Base-by-base conservation (phyloP, 495 filamentous ascomycete species). In the Pseudevernia furfuracea region DNA sequence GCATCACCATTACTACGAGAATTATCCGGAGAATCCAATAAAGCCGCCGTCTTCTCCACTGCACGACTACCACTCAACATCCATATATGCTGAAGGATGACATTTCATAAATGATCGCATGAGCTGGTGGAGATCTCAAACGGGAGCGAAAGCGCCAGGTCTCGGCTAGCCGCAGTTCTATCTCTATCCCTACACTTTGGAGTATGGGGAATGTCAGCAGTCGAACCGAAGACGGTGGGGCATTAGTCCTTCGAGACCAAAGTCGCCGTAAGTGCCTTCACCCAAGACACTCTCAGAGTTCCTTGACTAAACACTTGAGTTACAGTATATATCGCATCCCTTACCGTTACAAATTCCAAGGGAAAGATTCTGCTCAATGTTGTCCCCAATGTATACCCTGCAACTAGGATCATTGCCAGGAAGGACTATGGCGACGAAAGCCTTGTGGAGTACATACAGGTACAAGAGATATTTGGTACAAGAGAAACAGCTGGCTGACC, bases 171-270 rank as follows among this genome's bases (percentile, higher is more conserved):
- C 38, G 37, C 39, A 46, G 48, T 44, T 4, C 21, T 36, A 34
- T 7, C 41, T 34, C 43, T 46, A 46, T 23, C 34, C 56, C 14
- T 8, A 57, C 28, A 38, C 44, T n/a, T 61, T 57, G 46, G 36
- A 64, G 44, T 25, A 98, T 98, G 94, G 94, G 94, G 67, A 92
- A 89, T 80, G 88, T 97, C 75, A 88, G 84, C 75, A 97, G 92
- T 80, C 88, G 86, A 75, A 86, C 87, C 67, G 93, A 97, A 71
- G 92, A 96, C 77, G 88, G 89, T 72, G 83, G 87, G 67, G 80
- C 82, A 70, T 76, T 97, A 74, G 92, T 88, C 73, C 81, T 97
- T 74, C 87, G 89, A 78, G 92, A 98, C 73, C 94, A 97, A 77
- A 89, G 80, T 72, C 85, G 90, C 80, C 85, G 93, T 97, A 75